Percentiles rank a stretch among this genome's conserved stretches.
Evolutionary conservation across 1,284 basidiomycete genomes (phyloP).

Genomic region (Malassezia obtusa): DNA sequence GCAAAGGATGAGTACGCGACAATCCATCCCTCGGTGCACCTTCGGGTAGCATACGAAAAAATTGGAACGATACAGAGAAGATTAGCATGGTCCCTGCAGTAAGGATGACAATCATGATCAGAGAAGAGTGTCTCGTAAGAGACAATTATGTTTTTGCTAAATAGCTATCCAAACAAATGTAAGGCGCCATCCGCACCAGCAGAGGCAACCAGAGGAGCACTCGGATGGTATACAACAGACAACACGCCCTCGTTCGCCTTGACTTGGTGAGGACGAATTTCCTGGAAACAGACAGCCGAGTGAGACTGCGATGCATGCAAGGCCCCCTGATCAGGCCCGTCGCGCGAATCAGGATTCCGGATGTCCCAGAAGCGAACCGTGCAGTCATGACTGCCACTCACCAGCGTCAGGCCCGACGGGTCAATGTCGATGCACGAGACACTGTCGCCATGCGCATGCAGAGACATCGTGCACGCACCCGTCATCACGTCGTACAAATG

Average conservation of each 20-base stretch:
- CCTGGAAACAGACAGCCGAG: conserved; percentile 64
- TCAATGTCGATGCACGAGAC: conserved; percentile 85
- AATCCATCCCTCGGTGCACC: conserved; percentile 3
- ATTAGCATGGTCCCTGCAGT: conserved; percentile 49
- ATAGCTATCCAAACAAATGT: conserved; percentile 57
- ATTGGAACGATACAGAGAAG: conserved; percentile 50
- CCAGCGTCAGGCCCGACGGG: conserved; percentile 70
- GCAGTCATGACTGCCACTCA: conserved; percentile 85
- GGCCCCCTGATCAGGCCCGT: conserved; percentile 38
- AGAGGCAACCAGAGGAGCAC: conserved; percentile 76
- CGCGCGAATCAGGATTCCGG: conserved; percentile 47
- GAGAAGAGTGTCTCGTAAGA: conserved; percentile 20
- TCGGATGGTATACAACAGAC: conserved; percentile 72
- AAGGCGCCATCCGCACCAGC: conserved; percentile 91
- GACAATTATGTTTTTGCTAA: conserved; percentile 20
- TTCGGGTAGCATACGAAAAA: conserved; percentile 34
- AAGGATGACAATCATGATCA: conserved; percentile 41
- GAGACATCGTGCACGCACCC: conserved; percentile 73
- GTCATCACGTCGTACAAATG: conserved; percentile 74
- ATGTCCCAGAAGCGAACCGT: conserved; percentile 92
- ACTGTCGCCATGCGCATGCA: conserved; percentile 79
- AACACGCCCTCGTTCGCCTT: conserved; percentile 80
- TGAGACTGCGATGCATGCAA: background rate
- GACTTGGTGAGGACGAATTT: conserved; percentile 69
- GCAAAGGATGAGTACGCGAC: background rate